Percentiles rank a stretch among this genome's conserved stretches.
Evolutionary conservation across 495 filamentous ascomycete genomes (phyloP).

Genomic region (Chaetomium cochliodes): DNA sequence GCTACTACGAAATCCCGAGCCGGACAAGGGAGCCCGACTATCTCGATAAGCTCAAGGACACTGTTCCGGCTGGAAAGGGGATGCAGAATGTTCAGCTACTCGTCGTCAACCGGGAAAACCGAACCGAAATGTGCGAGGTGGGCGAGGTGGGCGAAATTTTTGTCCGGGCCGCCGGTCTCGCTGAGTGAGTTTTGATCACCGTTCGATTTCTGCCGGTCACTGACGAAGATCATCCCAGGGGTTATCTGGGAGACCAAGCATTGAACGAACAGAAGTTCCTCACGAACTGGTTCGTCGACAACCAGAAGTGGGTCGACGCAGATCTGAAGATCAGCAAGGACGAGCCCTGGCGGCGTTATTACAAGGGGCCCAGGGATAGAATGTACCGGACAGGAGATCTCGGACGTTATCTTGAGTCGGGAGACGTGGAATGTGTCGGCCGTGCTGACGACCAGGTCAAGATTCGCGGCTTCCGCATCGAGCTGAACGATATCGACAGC

Average conservation of each 20-base stretch:
- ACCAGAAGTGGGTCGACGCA: slow-evolving; percentile 65
- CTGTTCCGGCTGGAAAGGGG: slow-evolving; percentile 82
- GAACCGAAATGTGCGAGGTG: slow-evolving; percentile 67
- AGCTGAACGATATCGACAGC: slow-evolving; percentile 90
- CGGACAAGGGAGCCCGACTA: slow-evolving; percentile 62
- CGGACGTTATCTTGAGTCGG: slow-evolving; percentile 69
- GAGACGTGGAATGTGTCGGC: slow-evolving; percentile 72
- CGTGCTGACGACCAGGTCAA: slow-evolving; percentile 90
- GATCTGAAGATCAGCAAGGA: slow-evolving; percentile 55
- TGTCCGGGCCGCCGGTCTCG: slow-evolving; percentile 82
- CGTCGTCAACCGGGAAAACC: slow-evolving; percentile 79
- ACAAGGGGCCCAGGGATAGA: slow-evolving; percentile 79
- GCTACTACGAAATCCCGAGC: slow-evolving; percentile 81
- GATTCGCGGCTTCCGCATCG: slow-evolving; percentile 92
- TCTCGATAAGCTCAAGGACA: slow-evolving; percentile 70
- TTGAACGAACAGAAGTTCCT: slow-evolving; percentile 80
- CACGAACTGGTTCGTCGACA: slow-evolving; percentile 83
- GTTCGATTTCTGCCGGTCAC: background rate
- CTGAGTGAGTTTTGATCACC: slow-evolving; percentile 52
- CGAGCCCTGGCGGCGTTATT: slow-evolving; percentile 76
- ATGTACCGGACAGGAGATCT: slow-evolving; percentile 84
- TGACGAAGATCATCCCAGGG: slow-evolving; percentile 32
- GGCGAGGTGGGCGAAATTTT: slow-evolving; percentile 88
- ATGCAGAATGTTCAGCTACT: slow-evolving; percentile 94
- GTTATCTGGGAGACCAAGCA: slow-evolving; percentile 71